Percentiles rank a stretch among this genome's conserved stretches.
Evolutionary conservation across 139 green algal genomes (phyloP).

Genomic region (Gonium pectorale): DNA sequence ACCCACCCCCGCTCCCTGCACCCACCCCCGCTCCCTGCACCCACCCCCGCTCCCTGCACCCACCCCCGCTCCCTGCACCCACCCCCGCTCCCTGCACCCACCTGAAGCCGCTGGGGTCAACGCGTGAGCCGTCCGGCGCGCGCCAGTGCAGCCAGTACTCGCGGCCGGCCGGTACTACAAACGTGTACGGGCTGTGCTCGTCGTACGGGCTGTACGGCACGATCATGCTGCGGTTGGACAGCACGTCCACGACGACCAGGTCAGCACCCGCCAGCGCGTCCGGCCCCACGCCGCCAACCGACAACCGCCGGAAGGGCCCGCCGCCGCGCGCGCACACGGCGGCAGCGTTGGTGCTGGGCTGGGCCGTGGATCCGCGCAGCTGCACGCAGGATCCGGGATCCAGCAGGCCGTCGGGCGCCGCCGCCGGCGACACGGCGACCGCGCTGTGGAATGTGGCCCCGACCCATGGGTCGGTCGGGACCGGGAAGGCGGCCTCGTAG

Average conservation of each 20-base stretch:
- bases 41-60: too few species aligned
- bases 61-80: too few species aligned
- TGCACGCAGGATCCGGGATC: constrained; percentile 38
- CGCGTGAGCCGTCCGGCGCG: background rate
- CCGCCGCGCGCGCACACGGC: background rate
- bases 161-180: background rate
- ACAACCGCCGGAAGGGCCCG: constrained; percentile 8
- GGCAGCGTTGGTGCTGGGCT: background rate
- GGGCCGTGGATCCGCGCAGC: constrained; percentile 1
- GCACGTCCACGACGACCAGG: background rate
- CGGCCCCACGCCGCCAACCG: background rate
- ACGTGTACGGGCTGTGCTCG: background rate
- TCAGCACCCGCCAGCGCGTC: background rate
- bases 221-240: background rate
- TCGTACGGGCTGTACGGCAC: background rate
- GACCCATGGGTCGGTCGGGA: background rate
- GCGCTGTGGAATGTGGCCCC: constrained; percentile 50
- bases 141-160: constrained; percentile 23
- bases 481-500: background rate
- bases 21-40: too few species aligned
- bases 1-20: too few species aligned
- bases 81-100: background rate
- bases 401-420: constrained; percentile 53
- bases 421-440: too few species aligned
- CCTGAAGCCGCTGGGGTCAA: background rate